phyloP scores from a whole-genome alignment of 2,329 filamentous ascomycete genomes.

The Immersiporthe knoxdaviesiana region DNA sequence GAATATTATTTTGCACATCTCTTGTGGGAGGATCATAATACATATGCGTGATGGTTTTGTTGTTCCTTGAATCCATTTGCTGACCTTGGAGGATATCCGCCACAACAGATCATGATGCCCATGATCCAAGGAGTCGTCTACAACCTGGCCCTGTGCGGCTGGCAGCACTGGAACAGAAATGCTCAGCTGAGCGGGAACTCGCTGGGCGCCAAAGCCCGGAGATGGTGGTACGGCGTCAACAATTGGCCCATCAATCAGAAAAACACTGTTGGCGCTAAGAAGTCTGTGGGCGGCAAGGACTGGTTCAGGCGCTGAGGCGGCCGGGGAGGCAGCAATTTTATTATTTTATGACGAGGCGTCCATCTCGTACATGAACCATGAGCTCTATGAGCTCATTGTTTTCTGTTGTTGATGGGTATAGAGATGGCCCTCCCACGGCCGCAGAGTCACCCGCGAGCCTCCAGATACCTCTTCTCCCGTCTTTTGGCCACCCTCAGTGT shows the following conservation, averaged over 20 bases:
- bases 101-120: background rate
- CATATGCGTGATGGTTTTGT: background rate
- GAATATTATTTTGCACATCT: background rate
- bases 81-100: background rate
- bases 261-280: constrained; percentile 24
- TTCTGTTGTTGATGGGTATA: constrained; percentile 34
- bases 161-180: constrained; percentile 88
- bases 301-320: constrained; percentile 21
- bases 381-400: constrained; percentile 5
- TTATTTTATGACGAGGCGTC: constrained; percentile 9
- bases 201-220: constrained; percentile 74
- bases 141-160: constrained; percentile 82
- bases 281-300: constrained; percentile 12
- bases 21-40: too few relatives aligned
- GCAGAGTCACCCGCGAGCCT: constrained; percentile 31
- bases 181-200: constrained; percentile 77
- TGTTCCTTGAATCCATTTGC: background rate
- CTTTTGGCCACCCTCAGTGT: constrained; percentile 33
- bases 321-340: constrained; percentile 23
- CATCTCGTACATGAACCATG: constrained; percentile 10
- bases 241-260: constrained; percentile 71
- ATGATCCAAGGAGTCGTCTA: constrained; percentile 84
- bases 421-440: constrained; percentile 42
- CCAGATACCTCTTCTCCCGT: constrained; percentile 6
- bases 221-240: constrained; percentile 96